Evolutionary conservation across 2,329 filamentous ascomycete genomes (phyloP), one percentile per base, ranked within the genome.

Genomic region (Ophiostoma novo-ulmi): DNA sequence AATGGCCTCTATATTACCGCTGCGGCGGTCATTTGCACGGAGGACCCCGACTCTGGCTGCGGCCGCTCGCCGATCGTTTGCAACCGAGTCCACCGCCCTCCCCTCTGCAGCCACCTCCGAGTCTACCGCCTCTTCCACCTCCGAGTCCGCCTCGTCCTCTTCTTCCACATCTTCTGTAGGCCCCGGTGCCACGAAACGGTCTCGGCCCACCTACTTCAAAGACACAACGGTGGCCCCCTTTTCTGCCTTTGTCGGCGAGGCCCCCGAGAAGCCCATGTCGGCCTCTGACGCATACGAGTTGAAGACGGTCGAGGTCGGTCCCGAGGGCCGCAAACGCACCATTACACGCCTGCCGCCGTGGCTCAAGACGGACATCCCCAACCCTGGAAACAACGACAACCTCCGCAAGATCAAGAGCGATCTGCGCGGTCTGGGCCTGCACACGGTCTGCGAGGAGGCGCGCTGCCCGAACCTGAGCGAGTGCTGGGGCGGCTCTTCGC

Each of bases 401-500:
- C 97, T 90, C 84, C 96, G 96, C 82, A 92, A 92, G 77, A 97
- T 99, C 80, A 97, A 97, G 84, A 89, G 91, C 74, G 95, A 99
- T 80, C 82, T 99, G 75, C 88, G 95, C 48, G 95, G 95, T 0
- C 82, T 99, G 72, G 91, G 91, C 71, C 84, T 99, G 71, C 94
- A 97, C 80, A 99, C 95, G 5, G 95, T 99, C 20, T 99, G 95
- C 80, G 95, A 99, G 82, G 95, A 99, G 82, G 95, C 95, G 1
- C 88, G 93, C 74, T 99, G 95, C 80, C 95, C 95, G 73, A 99
- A 99, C 80, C 97, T 99, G 73, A 93, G 91, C 74, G 94, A 98
- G 79, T 99, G 95, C 83, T 99, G 95, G 95, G 95, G 95, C 73
- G 95, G 95, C 44, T 88, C 85, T 78, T 88, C 91, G 79, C 97